Evolutionary conservation across 257 asterid species (phyloP).

Genomic region (Solanum microdontum): DNA sequence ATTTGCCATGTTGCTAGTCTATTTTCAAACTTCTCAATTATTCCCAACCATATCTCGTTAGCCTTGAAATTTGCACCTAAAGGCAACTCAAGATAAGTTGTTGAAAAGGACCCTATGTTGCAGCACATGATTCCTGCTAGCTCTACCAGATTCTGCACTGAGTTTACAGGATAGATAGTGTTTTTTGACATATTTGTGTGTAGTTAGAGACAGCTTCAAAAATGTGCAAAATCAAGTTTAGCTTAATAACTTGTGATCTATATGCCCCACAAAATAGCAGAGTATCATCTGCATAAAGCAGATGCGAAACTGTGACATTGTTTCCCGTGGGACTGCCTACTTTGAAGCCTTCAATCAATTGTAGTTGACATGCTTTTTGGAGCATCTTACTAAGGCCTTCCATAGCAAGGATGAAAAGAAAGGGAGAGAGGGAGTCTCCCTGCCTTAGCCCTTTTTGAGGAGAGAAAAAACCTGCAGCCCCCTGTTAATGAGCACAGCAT

Average conservation of each 20-base stretch:
- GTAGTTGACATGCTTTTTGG: not conserved
- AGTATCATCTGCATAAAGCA: not conserved
- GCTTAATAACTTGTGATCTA: not conserved
- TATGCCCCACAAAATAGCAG: not conserved
- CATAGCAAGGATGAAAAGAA: not conserved
- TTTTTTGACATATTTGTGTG: not conserved
- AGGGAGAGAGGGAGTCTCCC: not conserved
- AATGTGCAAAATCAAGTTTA: not conserved
- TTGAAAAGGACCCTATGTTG: not conserved
- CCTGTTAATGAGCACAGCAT: not conserved
- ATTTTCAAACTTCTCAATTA: not conserved
- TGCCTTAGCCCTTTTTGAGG: not conserved
- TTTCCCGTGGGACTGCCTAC: not conserved
- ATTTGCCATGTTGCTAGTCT: not conserved
- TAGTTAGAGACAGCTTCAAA: not conserved
- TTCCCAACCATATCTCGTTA: not conserved
- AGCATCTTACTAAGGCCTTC: not conserved
- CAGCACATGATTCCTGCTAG: not conserved
- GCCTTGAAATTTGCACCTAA: not conserved
- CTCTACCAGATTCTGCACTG: not conserved
- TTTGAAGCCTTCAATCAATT: not conserved
- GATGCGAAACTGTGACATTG: not conserved
- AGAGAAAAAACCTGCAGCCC: not conserved
- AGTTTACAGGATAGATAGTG: not conserved
- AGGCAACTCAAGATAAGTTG: not conserved